Conservation (phyloP, 2,329 filamentous ascomycete species). For the Clonostachys byssicola region DNA sequence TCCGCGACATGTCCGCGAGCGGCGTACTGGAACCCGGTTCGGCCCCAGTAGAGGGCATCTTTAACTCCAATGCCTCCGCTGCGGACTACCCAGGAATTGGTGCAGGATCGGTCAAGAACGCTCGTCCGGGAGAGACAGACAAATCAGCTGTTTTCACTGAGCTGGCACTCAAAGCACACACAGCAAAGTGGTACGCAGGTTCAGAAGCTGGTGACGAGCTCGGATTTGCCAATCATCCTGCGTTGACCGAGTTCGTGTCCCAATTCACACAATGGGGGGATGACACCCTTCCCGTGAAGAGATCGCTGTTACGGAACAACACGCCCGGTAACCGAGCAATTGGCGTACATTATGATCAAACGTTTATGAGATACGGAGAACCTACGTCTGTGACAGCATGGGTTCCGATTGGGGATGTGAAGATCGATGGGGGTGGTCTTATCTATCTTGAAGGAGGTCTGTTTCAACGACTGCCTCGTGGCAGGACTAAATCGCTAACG, state of each 20-base stretch:
- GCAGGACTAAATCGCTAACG: constrained; percentile 1
- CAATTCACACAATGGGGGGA: constrained; percentile 49
- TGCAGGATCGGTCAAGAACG: constrained; percentile 40
- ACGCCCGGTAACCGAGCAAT: constrained; percentile 52
- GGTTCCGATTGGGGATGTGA: constrained; percentile 51
- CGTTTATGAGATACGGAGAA: constrained; percentile 50
- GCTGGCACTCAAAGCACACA: constrained; percentile 48
- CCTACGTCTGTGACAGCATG: constrained; percentile 51
- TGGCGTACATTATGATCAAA: constrained; percentile 58
- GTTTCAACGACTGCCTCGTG: neutral
- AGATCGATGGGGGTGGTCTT: constrained; percentile 49
- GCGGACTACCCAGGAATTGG: constrained; percentile 31
- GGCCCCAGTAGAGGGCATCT: constrained; percentile 46
- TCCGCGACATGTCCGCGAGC: constrained; percentile 45
- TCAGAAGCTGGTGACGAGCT: constrained; percentile 4
- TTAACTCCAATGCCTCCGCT: constrained; percentile 15
- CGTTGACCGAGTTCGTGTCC: constrained; percentile 41
- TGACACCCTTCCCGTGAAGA: constrained; percentile 28
- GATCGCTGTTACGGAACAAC: constrained; percentile 52
- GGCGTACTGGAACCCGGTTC: constrained; percentile 51
- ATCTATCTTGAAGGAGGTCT: constrained; percentile 51
- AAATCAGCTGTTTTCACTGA: constrained; percentile 16
- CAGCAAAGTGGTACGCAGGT: constrained; percentile 37
- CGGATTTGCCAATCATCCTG: constrained; percentile 48
- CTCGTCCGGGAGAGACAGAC: constrained; percentile 32